Evolutionary conservation across 192 early-diverging fungal species (phyloP).

Genomic region (Coemansia sp.): DNA sequence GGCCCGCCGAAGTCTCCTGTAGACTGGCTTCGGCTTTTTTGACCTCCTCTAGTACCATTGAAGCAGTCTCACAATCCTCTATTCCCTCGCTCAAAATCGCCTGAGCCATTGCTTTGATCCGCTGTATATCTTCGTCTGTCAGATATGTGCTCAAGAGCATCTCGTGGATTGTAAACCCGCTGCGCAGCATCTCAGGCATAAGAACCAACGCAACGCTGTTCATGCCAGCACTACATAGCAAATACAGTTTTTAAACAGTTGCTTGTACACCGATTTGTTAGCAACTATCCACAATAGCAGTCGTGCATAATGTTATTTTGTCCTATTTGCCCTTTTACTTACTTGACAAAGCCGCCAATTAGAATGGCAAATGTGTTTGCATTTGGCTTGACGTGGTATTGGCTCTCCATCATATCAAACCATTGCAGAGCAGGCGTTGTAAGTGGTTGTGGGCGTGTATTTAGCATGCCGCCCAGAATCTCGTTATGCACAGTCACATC

Average conservation of each 20-base stretch:
- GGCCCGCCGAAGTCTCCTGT: conserved; percentile 9
- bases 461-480: conserved; percentile 72
- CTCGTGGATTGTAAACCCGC: conserved; percentile 35
- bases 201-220: conserved; percentile 42
- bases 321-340: conserved; percentile 2
- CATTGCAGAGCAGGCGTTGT: conserved; percentile 64
- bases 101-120: conserved; percentile 48
- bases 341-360: conserved; percentile 66
- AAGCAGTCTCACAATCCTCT: conserved; percentile 29
- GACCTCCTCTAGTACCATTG: conserved; percentile 32
- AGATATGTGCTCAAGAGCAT: conserved; percentile 54
- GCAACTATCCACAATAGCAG: background rate
- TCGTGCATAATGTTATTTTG: background rate
- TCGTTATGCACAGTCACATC: conserved; percentile 78
- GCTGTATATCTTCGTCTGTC: conserved; percentile 39
- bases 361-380: conserved; percentile 75
- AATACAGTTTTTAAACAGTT: background rate
- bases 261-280: background rate
- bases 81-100: conserved; percentile 17
- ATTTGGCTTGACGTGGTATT: conserved; percentile 61
- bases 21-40: conserved; percentile 35
- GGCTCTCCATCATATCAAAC: conserved; percentile 64
- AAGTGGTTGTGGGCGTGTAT: conserved; percentile 52
- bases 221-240: conserved; percentile 32
- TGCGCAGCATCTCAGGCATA: conserved; percentile 53